A percentile compares a stretch with the other conserved stretches of the same genome.
These are phyloP conservation scores for Trypanosomatidae sp. DNA, from an alignment of 208 protist genomes.

Conservation along the genomic window DNA sequence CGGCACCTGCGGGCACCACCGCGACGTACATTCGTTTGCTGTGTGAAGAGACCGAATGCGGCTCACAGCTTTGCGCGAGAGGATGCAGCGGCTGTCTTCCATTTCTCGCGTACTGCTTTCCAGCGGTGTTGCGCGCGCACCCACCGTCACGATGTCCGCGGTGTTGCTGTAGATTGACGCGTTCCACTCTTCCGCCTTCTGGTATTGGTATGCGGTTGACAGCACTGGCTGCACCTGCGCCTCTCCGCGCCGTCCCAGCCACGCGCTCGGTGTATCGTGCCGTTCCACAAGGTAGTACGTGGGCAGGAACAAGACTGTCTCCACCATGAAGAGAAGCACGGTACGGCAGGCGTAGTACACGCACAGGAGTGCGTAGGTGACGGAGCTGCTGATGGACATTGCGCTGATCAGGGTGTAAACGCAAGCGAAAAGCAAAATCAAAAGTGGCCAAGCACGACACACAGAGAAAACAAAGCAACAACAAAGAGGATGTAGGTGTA, in stretches of 20 bases:
- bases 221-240: conserved; percentile 26
- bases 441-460: neutral
- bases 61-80: conserved; percentile 1
- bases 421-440: neutral
- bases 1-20: conserved; percentile 2
- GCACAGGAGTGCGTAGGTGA: conserved; percentile 17
- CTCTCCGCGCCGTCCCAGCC: conserved; percentile 24
- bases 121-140: neutral
- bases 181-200: conserved; percentile 6
- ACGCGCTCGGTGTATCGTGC: conserved; percentile 20
- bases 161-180: neutral
- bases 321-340: conserved; percentile 12
- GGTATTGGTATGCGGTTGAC: conserved; percentile 16
- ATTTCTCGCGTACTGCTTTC: neutral
- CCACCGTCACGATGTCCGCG: neutral
- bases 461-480: neutral
- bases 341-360: conserved; percentile 20
- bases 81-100: conserved; percentile 8
- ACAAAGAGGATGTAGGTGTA: neutral
- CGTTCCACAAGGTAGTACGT: conserved; percentile 21
- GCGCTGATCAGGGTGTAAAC: neutral
- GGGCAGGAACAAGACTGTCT: conserved; percentile 23
- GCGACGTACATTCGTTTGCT: neutral
- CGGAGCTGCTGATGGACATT: conserved; percentile 9
- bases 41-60: conserved; percentile 12